Conservation (phyloP, 2,329 filamentous ascomycete genomes). For the Penicillium sp. region DNA sequence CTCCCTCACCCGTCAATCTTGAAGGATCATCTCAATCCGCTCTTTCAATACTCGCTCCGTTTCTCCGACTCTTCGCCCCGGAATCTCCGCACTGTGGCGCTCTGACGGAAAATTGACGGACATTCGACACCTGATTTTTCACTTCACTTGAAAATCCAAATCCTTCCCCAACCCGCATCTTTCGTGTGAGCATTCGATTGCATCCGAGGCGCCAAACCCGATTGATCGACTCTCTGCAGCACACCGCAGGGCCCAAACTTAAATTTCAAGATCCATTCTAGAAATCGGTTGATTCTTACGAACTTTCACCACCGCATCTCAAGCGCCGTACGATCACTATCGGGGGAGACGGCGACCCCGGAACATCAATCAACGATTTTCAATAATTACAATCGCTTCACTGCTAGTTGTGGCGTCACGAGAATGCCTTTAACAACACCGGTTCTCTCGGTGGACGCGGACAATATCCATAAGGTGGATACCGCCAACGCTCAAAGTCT, state of each 20-base stretch:
- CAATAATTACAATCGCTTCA: conserved; percentile 5
- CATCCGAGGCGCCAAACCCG: conserved; percentile 19
- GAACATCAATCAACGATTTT: conserved; percentile 26
- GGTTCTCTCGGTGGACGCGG: conserved; percentile 86
- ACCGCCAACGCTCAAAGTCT: conserved; percentile 89
- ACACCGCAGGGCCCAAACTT: conserved; percentile 18
- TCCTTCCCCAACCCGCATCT: conserved; percentile 7
- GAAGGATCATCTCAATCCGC: conserved; percentile 20
- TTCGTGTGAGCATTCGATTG: conserved; percentile 15
- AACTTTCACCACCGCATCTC: conserved; percentile 22
- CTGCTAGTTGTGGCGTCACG: conserved; percentile 28
- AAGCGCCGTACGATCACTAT: conserved; percentile 46
- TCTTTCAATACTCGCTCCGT: conserved; percentile 13
- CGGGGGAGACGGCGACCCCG: conserved; percentile 47
- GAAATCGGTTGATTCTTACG: conserved; percentile 18
- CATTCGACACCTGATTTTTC: conserved; percentile 10
- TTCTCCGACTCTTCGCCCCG: conserved; percentile 3
- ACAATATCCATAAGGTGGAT: conserved; percentile 91
- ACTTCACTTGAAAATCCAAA: conserved; percentile 7
- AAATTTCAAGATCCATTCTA: conserved; percentile 11
- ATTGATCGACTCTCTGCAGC: conserved; percentile 23
- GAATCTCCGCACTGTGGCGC: conserved; percentile 24
- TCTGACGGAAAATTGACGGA: conserved; percentile 17
- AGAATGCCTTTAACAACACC: conserved; percentile 85
- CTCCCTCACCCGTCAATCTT: not conserved